Percentiles rank a stretch among this genome's conserved stretches.
These are phyloP conservation scores for Nepenthes alata DNA, from an alignment of 179 eudicot genomes.

Conservation along the genomic window DNA sequence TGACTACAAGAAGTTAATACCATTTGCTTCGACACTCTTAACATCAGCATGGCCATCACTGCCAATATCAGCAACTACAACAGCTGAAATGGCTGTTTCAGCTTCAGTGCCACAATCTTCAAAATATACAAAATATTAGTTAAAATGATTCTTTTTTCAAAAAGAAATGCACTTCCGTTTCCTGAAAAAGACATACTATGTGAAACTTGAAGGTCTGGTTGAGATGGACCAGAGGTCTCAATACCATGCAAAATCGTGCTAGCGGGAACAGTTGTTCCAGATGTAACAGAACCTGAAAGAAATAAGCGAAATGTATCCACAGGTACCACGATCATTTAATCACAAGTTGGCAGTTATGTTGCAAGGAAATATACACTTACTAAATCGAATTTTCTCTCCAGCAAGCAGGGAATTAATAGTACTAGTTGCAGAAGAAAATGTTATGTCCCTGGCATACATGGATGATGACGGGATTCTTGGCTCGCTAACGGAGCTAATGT, in stretches of 20 bases:
- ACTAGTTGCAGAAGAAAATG: constrained; percentile 51
- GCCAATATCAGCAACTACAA: constrained; percentile 80
- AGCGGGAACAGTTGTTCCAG: constrained; percentile 61
- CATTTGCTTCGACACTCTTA: constrained; percentile 26
- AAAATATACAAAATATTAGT: constrained; percentile 30
- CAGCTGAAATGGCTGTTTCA: constrained; percentile 81
- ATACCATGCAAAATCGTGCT: constrained; percentile 43
- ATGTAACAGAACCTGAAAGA: constrained; percentile 84
- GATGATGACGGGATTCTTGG: background rate
- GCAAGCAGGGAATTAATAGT: constrained; percentile 90
- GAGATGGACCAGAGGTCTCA: constrained; percentile 53
- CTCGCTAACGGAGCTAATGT: background rate
- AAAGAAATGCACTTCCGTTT: constrained; percentile 31
- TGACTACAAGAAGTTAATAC: background rate
- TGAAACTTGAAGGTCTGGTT: constrained; percentile 34
- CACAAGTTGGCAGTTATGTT: background rate
- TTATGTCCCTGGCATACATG: constrained; percentile 27
- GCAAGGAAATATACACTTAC: constrained; percentile 25
- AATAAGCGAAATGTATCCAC: background rate
- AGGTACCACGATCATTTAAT: background rate
- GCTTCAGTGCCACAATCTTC: constrained; percentile 73
- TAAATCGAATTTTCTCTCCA: constrained; percentile 96
- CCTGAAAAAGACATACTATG: constrained; percentile 30
- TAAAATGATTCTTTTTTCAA: constrained; percentile 42
- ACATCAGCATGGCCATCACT: constrained; percentile 44